Base-by-base conservation (phyloP, 441 rosid species). In the Francoa sonchifolia region DNA sequence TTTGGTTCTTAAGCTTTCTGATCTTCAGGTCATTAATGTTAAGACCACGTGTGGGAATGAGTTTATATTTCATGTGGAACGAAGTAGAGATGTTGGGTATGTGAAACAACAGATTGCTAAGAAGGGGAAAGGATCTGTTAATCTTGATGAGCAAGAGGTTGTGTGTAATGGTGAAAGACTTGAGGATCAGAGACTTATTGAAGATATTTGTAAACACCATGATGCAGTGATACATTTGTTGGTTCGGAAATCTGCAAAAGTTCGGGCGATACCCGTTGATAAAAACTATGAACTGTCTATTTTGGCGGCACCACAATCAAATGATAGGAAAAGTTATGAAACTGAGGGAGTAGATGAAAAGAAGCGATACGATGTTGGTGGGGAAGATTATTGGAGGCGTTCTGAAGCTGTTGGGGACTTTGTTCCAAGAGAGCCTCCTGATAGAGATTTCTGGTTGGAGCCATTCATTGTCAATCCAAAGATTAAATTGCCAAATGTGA, bases 31-130 rank as follows among this genome's bases (percentile, higher is more conserved):
- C 38, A 75, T 84, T 43, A 71, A 63, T 48, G 92, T 84, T 10
- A 75, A 38, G 68, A 84, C 85, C 18, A 25, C 63, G 0, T 48
- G 61, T 33, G 92, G 92, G 35, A 75, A 77, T 40, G 77, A 73
- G 27, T 77, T 73, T 23, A 69, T 73, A 6, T 71, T 77, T 39
- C 63, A 55, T 41, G 87, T 80, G 2, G 77, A 71, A 61, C 62
- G 87, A 41, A 77, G 76, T 28, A 66, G 84, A 12, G 68, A 79
- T 55, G 79, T 80, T 55, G 75, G 87, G 0, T 77, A 80, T 48
- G 85, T 84, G 28, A 84, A 84, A 49, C 72, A 61, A 25, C 74
- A 75, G 95, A 50, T 80, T 66, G 72, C 82, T 2, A 69, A 57
- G 51, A 67, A 69, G 35, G 77, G 61, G 44, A 57, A 50, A 33